phyloP scores from a whole-genome alignment of 169 alveolate genomes.

The Cytauxzoon felis region DNA sequence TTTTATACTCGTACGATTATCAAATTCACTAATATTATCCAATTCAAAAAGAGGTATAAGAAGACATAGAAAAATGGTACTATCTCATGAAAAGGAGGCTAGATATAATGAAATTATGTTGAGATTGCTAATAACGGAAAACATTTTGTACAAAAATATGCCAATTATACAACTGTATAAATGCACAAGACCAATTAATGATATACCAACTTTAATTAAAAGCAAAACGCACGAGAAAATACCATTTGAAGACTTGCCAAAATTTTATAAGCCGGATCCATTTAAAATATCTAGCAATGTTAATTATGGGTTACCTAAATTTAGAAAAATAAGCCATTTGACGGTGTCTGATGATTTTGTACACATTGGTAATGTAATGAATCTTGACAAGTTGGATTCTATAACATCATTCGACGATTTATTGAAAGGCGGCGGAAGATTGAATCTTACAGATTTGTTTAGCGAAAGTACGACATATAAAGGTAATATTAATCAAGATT shows the following conservation, averaged over 20 bases:
- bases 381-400: conserved; percentile 4
- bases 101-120: conserved; percentile 69
- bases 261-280: conserved; percentile 47
- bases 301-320: conserved; percentile 40
- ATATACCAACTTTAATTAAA: conserved; percentile 23
- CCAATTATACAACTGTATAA: conserved; percentile 56
- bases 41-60: conserved; percentile 62
- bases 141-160: conserved; percentile 66
- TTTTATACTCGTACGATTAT: conserved; percentile 67
- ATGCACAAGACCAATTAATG: conserved; percentile 22
- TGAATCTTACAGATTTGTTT: conserved; percentile 5
- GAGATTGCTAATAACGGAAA: conserved; percentile 63
- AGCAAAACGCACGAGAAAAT: conserved; percentile 16
- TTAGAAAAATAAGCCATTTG: conserved; percentile 53
- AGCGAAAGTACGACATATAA: background rate
- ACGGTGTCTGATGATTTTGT: conserved; percentile 42
- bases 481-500: conserved; percentile 5
- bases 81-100: conserved; percentile 73
- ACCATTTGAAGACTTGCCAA: conserved; percentile 10
- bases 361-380: conserved; percentile 37
- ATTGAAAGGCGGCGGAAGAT: conserved; percentile 4
- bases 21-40: conserved; percentile 69
- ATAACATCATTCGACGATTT: conserved; percentile 4
- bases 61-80: conserved; percentile 59
- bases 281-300: conserved; percentile 26